Conservation (phyloP, 2,329 filamentous ascomycete genomes). For the Botryotinia narcissicola region DNA sequence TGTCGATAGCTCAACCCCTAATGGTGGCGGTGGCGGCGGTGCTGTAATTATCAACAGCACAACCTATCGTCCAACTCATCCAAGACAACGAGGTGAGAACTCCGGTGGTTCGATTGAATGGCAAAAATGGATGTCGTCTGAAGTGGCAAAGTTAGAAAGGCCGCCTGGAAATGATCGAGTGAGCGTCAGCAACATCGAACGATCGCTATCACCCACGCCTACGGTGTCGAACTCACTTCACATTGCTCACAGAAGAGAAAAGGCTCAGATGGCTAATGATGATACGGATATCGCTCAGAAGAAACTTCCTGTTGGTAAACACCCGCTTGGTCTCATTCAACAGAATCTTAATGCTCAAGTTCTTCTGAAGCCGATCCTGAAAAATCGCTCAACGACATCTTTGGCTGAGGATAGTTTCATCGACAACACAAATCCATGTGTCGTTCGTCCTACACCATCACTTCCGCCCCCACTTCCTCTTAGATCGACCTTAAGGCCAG, state of each 20-base stretch:
- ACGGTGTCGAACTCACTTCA: slow-evolving; percentile 36
- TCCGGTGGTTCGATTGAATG: slow-evolving; percentile 51
- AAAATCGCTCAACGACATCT: slow-evolving; percentile 32
- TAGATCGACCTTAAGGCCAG: slow-evolving; percentile 27
- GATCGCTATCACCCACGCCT: slow-evolving; percentile 26
- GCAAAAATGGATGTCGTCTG: slow-evolving; percentile 54
- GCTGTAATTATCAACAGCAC: slow-evolving; percentile 40
- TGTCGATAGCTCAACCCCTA: neutral
- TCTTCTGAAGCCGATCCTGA: slow-evolving; percentile 33
- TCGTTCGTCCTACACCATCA: slow-evolving; percentile 12
- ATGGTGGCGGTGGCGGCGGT: slow-evolving; percentile 38
- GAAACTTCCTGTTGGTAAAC: slow-evolving; percentile 24
- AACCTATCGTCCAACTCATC: slow-evolving; percentile 36
- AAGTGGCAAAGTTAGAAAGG: slow-evolving; percentile 49
- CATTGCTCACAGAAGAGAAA: slow-evolving; percentile 48
- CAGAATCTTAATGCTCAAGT: slow-evolving; percentile 24
- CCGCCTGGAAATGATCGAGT: slow-evolving; percentile 29
- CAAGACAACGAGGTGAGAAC: slow-evolving; percentile 41
- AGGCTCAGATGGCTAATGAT: slow-evolving; percentile 49
- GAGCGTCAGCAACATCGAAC: slow-evolving; percentile 29
- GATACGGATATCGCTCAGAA: slow-evolving; percentile 30
- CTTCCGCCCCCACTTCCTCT: slow-evolving; percentile 30
- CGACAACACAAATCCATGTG: neutral
- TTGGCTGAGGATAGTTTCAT: slow-evolving; percentile 26
- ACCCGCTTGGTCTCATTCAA: slow-evolving; percentile 31